Base-by-base conservation (phyloP, 805 yeast species). In the Teunomyces kruisii region DNA sequence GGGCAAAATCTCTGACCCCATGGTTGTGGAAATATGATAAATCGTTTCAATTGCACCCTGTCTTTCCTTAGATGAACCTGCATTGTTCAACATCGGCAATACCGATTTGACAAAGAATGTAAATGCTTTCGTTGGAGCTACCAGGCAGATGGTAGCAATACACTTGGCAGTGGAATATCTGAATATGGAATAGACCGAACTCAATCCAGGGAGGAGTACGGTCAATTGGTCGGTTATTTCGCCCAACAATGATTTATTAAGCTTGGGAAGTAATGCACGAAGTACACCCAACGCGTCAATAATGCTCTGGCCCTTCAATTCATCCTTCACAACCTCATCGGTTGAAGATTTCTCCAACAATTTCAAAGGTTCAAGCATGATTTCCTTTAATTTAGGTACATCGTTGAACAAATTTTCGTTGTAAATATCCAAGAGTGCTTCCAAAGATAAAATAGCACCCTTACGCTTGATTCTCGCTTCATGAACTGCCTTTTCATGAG, bases 21-120 rank as follows among this genome's bases (percentile, higher is more conserved):
- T 89, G 3, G 86, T 78, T 32, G 75, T 74, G 2, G 96, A 81
- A 39, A 94, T 72, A 59, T 94, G 97, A 61, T 88, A 91, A 6
- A 92, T 77, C 17, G 94, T 80, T 66, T 94, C 99, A 45, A 89
- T 86, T 6, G 96, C 90, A 58, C 99, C 99, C 68, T 92, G 97
- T 49, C 99, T 79, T 49, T 83, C 85, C 19, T 69, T 75, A 7
- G 83, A 68, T 27, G 78, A 79, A 12, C 86, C 81, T 1, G 94
- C 87, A 62, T 86, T 88, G 53, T 82, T 82, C 59, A 91, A 68
- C 76, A 88, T 74, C 1, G 97, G 97, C 32, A 95, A 67, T 1
- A 92, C 75, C 6, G 78, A 71, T 53, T 84, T 81, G n/a, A 94
- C 91, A 46, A 92, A 71, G 49, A 80, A 81, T 6, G 95, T 84